phyloP scores from a whole-genome alignment of 345 rosid genomes.

The Toxicodendron radicans region DNA sequence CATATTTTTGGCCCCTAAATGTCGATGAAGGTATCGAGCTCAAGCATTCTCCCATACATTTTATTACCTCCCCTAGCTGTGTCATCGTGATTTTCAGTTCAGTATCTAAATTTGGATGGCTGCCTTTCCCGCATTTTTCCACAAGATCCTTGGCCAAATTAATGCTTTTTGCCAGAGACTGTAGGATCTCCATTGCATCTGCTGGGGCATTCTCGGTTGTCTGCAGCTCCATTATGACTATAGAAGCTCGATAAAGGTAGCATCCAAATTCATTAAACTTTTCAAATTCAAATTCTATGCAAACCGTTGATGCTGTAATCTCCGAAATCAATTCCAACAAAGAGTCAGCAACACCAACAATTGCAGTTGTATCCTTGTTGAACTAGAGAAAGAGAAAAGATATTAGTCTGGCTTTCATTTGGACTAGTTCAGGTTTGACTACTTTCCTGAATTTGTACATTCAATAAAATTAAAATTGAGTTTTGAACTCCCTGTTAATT shows the following conservation, averaged over 20 bases:
- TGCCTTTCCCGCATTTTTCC: slow-evolving; percentile 26
- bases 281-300: slow-evolving; percentile 42
- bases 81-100: slow-evolving; percentile 40
- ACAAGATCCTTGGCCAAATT: slow-evolving; percentile 50
- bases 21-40: slow-evolving; percentile 62
- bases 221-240: slow-evolving; percentile 71
- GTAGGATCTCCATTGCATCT: slow-evolving; percentile 46
- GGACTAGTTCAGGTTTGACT: neutral
- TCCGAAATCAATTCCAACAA: slow-evolving; percentile 56
- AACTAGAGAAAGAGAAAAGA: slow-evolving; percentile 33
- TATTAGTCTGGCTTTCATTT: neutral
- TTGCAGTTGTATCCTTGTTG: slow-evolving; percentile 29
- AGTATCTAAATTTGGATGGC: slow-evolving; percentile 30
- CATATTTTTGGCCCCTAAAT: slow-evolving; percentile 48
- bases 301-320: slow-evolving; percentile 40
- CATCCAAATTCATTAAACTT: slow-evolving; percentile 52
- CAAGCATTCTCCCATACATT: slow-evolving; percentile 58
- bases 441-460: neutral
- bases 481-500: neutral
- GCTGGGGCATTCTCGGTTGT: slow-evolving; percentile 33
- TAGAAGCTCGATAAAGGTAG: slow-evolving; percentile 64
- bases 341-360: slow-evolving; percentile 33
- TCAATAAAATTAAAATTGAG: neutral
- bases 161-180: slow-evolving; percentile 48
- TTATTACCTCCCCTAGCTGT: slow-evolving; percentile 47